Evolutionary conservation across 2,329 filamentous ascomycete species (phyloP).

Genomic region (Ophioceras dolichostomum): DNA sequence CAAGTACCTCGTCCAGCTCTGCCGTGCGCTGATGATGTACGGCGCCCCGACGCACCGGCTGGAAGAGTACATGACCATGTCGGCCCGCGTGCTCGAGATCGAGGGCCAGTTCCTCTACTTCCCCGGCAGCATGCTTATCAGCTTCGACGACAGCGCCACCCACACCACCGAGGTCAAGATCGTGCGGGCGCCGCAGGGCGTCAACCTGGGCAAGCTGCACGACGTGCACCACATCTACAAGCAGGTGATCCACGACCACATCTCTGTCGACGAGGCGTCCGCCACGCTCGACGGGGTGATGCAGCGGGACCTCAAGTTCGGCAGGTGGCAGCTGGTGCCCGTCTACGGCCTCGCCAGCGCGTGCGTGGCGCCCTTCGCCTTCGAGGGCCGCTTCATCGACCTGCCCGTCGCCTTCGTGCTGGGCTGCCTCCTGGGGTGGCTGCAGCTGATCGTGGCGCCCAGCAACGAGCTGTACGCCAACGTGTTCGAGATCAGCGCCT

Average conservation of each 20-base stretch:
- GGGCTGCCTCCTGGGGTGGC: constrained; percentile 58
- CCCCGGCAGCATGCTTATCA: constrained; percentile 88
- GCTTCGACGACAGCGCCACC: constrained; percentile 63
- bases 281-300: constrained; percentile 45
- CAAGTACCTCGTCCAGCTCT: constrained; percentile 73
- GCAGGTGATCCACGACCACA: constrained; percentile 66
- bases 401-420: constrained; percentile 66
- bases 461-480: constrained; percentile 50
- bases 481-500: constrained; percentile 34
- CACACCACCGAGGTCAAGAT: constrained; percentile 75
- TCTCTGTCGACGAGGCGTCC: constrained; percentile 59
- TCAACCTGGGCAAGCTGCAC: constrained; percentile 61
- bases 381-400: constrained; percentile 64
- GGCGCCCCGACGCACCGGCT: constrained; percentile 84
- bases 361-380: constrained; percentile 68
- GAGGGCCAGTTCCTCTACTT: constrained; percentile 85
- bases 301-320: constrained; percentile 30
- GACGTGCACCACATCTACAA: constrained; percentile 72
- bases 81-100: constrained; percentile 76
- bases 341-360: constrained; percentile 68
- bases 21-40: constrained; percentile 76
- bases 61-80: constrained; percentile 88
- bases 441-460: constrained; percentile 65
- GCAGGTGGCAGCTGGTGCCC: constrained; percentile 43
- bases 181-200: constrained; percentile 53